These are phyloP conservation scores for Streptanthus diversifolius DNA, from an alignment of 345 rosid species.

Conservation along the genomic window DNA sequence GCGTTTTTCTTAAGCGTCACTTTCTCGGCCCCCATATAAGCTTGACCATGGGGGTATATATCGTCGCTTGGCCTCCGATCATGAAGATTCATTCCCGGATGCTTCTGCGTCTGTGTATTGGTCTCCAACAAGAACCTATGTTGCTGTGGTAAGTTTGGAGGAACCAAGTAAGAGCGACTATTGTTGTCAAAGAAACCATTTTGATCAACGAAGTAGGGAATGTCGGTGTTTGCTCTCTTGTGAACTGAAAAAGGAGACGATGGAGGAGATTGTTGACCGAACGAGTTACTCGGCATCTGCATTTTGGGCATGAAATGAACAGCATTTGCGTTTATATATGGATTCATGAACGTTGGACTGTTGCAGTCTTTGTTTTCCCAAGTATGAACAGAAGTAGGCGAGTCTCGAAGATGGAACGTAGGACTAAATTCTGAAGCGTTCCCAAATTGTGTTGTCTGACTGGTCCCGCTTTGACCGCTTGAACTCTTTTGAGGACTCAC, in stretches of 20 bases:
- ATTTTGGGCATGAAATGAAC: conserved; percentile 34
- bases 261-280: conserved; percentile 46
- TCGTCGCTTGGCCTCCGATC: conserved; percentile 47
- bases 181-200: conserved; percentile 34
- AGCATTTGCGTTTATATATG: conserved; percentile 32
- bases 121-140: conserved; percentile 38
- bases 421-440: conserved; percentile 50
- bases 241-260: conserved; percentile 43
- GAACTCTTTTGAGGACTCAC: conserved; percentile 47
- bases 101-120: conserved; percentile 33
- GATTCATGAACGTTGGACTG: conserved; percentile 40
- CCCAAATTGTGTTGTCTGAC: conserved; percentile 47
- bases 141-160: conserved; percentile 38
- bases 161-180: conserved; percentile 29
- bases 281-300: conserved; percentile 33
- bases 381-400: conserved; percentile 43
- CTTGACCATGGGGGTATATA: conserved; percentile 31
- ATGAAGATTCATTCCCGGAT: conserved; percentile 37
- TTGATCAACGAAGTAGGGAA: conserved; percentile 35
- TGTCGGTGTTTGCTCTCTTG: conserved; percentile 40
- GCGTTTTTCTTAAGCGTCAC: conserved; percentile 46
- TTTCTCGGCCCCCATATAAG: conserved; percentile 29
- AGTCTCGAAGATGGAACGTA: conserved; percentile 40
- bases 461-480: conserved; percentile 46
- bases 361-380: conserved; percentile 46